Evolutionary conservation across 2,329 filamentous ascomycete species (phyloP), one percentile per base, ranked within the genome.

Genomic region (Exophiala mesophila): DNA sequence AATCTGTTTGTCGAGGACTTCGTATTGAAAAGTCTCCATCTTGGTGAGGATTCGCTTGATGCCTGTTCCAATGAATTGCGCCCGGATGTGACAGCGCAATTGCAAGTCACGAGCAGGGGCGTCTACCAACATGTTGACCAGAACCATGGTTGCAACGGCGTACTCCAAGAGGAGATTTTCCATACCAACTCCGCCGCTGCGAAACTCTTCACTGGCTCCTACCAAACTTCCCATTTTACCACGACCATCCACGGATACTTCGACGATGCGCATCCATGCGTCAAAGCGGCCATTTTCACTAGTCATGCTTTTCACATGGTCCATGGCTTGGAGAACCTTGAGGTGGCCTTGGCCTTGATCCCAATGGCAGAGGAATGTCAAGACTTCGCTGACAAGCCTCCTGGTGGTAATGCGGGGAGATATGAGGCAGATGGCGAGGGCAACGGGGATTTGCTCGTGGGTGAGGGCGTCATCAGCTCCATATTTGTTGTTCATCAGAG

Each of bases 161-260:
- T 98, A 98, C 74, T 98, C 92, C 92, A 98, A 97, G 40, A 98
- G 76, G 58, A 96, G 73, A 65, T 97, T 97, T 75, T 98, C 92
- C 83, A 97, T 95, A 63, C 92, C 92, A 59, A 96, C 94, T 52
- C 92, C 92, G 53, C 92, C 92, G 58, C 86, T 95, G 55, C 92
- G 84, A 45, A 95, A 83, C 69, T 98, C 92, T 59, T 97, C 92
- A 59, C 88, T 96, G 21, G 92, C 92, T 53, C 92, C 92, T 19
- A 98, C 92, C 56, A 97, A 73, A 68, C 89, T 96, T 57, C 92
- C 92, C 88, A 98, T 96, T 75, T 97, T 98, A 57, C 92, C 92
- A 59, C 92, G 84, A 28, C 92, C 92, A 65, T 97, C 92, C 52
- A 96, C 82, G 1, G 90, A 97, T 56, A 97, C 90, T 67, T 97